These are phyloP conservation scores for Hansenula sp. DNA, from an alignment of 1,139 yeast species.

Conservation along the genomic window DNA sequence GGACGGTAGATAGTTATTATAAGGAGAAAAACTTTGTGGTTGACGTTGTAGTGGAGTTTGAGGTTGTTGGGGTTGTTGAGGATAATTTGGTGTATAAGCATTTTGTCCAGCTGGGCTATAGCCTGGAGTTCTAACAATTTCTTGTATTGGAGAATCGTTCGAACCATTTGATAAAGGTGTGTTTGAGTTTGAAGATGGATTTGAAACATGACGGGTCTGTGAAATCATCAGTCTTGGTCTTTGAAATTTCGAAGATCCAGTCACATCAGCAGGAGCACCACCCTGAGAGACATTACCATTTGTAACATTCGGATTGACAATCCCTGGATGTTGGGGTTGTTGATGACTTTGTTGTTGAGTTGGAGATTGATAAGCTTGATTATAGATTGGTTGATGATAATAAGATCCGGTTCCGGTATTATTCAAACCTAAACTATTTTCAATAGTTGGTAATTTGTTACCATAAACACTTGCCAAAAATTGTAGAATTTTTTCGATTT, in stretches of 20 bases:
- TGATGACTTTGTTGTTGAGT: constrained; percentile 3
- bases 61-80: constrained; percentile 3
- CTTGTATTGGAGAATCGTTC: constrained; percentile 17
- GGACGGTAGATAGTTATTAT: not conserved
- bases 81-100: constrained; percentile 3
- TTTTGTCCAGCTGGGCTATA: not conserved
- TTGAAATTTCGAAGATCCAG: not conserved
- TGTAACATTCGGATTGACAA: too few species aligned
- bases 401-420: not conserved
- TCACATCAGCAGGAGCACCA: too few species aligned
- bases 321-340: constrained; percentile 1
- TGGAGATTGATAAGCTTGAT: not conserved
- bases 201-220: constrained; percentile 24
- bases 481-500: constrained; percentile 81
- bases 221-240: constrained; percentile 28
- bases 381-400: not conserved
- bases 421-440: constrained; percentile 4
- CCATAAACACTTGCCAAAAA: constrained; percentile 86
- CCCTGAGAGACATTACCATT: not conserved
- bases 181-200: constrained; percentile 4
- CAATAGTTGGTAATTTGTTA: constrained; percentile 14
- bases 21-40: not conserved
- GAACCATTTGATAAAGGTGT: not conserved
- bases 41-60: not conserved
- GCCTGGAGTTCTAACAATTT: constrained; percentile 13